Evolutionary conservation across 768 basidiomycete genomes (phyloP).

Genomic region (Dendrothele bispora): DNA sequence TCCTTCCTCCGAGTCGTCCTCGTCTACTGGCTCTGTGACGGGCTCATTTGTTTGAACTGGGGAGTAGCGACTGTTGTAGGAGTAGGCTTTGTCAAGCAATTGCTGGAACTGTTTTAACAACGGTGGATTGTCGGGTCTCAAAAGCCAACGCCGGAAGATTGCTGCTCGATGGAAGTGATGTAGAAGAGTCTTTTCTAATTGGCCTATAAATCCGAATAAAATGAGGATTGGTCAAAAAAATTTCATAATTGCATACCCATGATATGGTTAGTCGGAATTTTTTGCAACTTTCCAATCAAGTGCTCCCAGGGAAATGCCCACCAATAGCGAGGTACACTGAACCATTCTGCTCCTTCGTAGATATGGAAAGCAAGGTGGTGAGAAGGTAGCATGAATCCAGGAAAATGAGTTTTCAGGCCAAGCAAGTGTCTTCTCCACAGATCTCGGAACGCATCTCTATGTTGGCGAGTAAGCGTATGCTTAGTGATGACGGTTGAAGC

Average conservation of each 20-base stretch:
- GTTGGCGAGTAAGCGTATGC: background rate
- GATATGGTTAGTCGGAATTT: constrained; percentile 21
- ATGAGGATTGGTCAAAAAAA: background rate
- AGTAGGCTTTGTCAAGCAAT: constrained; percentile 12
- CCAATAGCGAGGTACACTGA: constrained; percentile 15
- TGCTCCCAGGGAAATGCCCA: constrained; percentile 25
- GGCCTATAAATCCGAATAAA: background rate
- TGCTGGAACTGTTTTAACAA: constrained; percentile 8
- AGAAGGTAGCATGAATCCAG: constrained; percentile 8
- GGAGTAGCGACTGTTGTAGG: background rate
- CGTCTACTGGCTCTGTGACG: background rate
- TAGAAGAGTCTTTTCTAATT: constrained; percentile 14
- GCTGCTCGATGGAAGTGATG: constrained; percentile 13
- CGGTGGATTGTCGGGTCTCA: constrained; percentile 7
- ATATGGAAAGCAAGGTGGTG: constrained; percentile 13
- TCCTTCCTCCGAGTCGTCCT: background rate
- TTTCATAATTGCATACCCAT: constrained; percentile 8
- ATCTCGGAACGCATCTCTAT: background rate
- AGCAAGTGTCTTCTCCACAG: constrained; percentile 6
- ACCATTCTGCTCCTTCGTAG: constrained; percentile 12
- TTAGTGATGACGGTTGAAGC: background rate
- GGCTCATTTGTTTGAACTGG: too few relatives aligned
- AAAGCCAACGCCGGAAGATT: constrained; percentile 11
- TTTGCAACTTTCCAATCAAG: constrained; percentile 20
- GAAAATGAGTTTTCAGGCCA: constrained; percentile 5